phyloP scores from a whole-genome alignment of 306 rosid species.

The Malus sylvestris region DNA sequence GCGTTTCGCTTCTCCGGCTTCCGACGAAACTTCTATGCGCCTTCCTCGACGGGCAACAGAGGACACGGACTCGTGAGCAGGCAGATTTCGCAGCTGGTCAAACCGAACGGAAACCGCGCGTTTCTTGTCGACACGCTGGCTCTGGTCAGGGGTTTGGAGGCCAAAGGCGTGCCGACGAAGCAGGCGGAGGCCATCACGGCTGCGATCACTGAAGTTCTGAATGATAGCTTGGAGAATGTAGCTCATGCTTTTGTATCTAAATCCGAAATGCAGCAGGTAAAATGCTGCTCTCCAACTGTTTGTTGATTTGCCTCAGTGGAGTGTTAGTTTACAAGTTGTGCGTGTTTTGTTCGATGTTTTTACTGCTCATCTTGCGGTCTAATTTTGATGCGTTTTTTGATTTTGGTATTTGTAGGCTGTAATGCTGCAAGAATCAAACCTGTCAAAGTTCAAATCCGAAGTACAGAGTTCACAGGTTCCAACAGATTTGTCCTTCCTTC shows the following conservation, averaged over 20 bases:
- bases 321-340: not conserved
- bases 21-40: not conserved
- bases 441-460: conserved; percentile 48
- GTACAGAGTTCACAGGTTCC: conserved; percentile 55
- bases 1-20: conserved; percentile 3
- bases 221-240: conserved; percentile 50
- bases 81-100: conserved; percentile 29
- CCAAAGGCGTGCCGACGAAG: conserved; percentile 44
- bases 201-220: conserved; percentile 41
- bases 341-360: not conserved
- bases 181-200: conserved; percentile 64
- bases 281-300: not conserved
- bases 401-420: conserved; percentile 26
- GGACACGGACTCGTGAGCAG: not conserved
- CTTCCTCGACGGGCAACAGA: not conserved
- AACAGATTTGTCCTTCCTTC: not conserved
- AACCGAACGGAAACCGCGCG: conserved; percentile 40
- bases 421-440: conserved; percentile 37
- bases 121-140: conserved; percentile 56
- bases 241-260: conserved; percentile 42
- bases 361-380: not conserved
- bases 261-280: conserved; percentile 44
- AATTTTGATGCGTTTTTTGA: not conserved
- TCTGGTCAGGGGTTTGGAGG: conserved; percentile 53
- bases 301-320: not conserved